Base-by-base conservation (phyloP, 371 early-diverging fungal species). In the Smittium culicis region DNA sequence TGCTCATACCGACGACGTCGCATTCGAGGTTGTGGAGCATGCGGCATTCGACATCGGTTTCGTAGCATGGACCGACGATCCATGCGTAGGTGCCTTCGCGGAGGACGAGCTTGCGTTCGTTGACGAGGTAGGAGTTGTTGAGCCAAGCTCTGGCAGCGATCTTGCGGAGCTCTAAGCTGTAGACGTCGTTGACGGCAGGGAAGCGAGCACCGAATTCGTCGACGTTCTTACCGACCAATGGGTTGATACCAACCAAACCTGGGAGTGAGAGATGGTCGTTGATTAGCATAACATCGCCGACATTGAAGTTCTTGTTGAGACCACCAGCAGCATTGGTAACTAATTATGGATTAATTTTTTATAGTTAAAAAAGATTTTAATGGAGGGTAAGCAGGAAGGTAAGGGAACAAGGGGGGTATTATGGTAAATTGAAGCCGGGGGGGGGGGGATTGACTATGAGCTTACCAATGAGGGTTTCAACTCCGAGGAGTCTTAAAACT, bases 281-380 rank as follows among this genome's bases (percentile, higher is more conserved):
- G 65, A 95, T 85, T 67, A 93, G 80, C 80, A 89, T 87, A 63
- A 96, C 81, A 73, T 92, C 91, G 34, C 94, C 94, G 20, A 94
- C 87, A 71, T 86, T 84, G 79, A 82, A 88, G 31, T 76, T 70
- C 60, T 79, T 79, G 78, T 92, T 92, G 71, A 96, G 81, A 55
- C 89, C 85, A 57, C 96, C 96, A 27, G 92, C 87, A n/a, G 95
- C 96, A 73, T 94, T 94, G 57, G 95, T 94, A 55, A 90, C 90
- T 74, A 78, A 32, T n/a, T n/a, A n/a, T n/a, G n/a, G n/a, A n/a
- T n/a, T n/a, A n/a, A 45, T 45, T 45, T 45, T 45, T 45, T 45
- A 11, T 45, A 45, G 45, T 45, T 11, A 11, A 45, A 45, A 45
- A 45, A 45, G 45, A 45, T 45, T 45, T 11, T 45, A 45, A 45